A percentile compares a stretch with the other conserved stretches of the same genome.
Conservation (phyloP, 805 yeast genomes). For the Saccharomycopsis olivae region DNA sequence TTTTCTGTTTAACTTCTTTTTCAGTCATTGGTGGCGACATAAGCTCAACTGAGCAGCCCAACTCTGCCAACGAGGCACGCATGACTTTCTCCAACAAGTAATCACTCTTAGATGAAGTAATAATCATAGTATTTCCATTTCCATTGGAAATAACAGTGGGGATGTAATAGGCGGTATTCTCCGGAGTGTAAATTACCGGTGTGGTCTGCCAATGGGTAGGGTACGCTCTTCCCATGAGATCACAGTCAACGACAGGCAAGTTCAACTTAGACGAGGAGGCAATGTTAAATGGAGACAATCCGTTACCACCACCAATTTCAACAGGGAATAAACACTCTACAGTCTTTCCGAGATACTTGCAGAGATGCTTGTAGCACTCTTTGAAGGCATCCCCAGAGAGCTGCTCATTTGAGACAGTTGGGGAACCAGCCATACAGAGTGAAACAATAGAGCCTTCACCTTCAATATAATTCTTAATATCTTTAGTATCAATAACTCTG, state of each 20-base stretch:
- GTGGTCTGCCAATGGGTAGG: conserved; percentile 34
- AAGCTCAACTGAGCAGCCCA: conserved; percentile 32
- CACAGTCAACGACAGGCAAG: conserved; percentile 28
- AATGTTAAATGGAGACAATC: conserved; percentile 25
- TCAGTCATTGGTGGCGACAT: conserved; percentile 28
- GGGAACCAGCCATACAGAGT: conserved; percentile 35
- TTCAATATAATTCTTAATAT: conserved; percentile 21
- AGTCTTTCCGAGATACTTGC: conserved; percentile 22
- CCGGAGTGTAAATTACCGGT: too few species aligned
- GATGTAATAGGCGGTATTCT: too few species aligned
- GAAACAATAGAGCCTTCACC: conserved; percentile 25
- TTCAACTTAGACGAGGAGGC: conserved; percentile 22
- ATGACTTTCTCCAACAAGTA: conserved; percentile 28
- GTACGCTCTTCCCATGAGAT: conserved; percentile 40
- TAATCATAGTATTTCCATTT: conserved; percentile 30
- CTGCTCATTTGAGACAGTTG: conserved; percentile 37
- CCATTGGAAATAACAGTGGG: conserved; percentile 30
- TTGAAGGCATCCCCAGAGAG: conserved; percentile 30
- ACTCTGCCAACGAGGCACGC: conserved; percentile 33
- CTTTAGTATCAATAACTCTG: conserved; percentile 28
- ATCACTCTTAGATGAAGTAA: conserved; percentile 26
- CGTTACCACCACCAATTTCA: conserved; percentile 38
- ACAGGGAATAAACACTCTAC: conserved; percentile 29
- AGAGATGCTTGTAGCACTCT: conserved; percentile 24
- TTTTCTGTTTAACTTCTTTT: conserved; percentile 22